These are phyloP conservation scores for Fusarium clavum DNA, from an alignment of 2,329 filamentous ascomycete species.

Conservation along the genomic window DNA sequence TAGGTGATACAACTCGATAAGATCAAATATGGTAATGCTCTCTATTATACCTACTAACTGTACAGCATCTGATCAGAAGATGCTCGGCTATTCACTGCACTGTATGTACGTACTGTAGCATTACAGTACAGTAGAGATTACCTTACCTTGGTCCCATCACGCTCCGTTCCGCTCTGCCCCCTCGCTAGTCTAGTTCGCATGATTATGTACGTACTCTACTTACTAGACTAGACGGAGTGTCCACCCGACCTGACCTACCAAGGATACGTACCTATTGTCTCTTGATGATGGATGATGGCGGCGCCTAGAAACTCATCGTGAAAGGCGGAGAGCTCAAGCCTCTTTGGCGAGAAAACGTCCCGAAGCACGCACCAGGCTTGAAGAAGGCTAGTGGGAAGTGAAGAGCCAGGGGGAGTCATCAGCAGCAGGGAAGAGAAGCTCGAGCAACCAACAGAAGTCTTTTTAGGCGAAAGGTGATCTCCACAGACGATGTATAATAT, in stretches of 20 bases:
- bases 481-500: slow-evolving; percentile 24
- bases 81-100: background rate
- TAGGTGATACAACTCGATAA: background rate
- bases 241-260: slow-evolving; percentile 32
- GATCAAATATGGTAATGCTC: background rate
- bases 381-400: slow-evolving; percentile 23
- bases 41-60: background rate
- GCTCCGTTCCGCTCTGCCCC: slow-evolving; percentile 34
- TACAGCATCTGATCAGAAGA: background rate
- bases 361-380: slow-evolving; percentile 31
- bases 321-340: slow-evolving; percentile 51
- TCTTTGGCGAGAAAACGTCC: slow-evolving; percentile 41
- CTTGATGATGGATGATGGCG: slow-evolving; percentile 41
- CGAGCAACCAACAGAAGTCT: slow-evolving; percentile 26
- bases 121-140: background rate
- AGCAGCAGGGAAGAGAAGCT: slow-evolving; percentile 22
- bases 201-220: background rate
- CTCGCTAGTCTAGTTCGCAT: slow-evolving; percentile 23
- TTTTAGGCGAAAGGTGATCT: slow-evolving; percentile 18
- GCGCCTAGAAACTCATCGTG: slow-evolving; percentile 55
- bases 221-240: background rate
- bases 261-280: slow-evolving; percentile 2
- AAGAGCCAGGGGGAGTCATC: slow-evolving; percentile 26
- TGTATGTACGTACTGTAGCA: background rate
- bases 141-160: slow-evolving; percentile 9